These are phyloP conservation scores for Erodium chrysanthum DNA, from an alignment of 441 rosid genomes.

Conservation along the genomic window DNA sequence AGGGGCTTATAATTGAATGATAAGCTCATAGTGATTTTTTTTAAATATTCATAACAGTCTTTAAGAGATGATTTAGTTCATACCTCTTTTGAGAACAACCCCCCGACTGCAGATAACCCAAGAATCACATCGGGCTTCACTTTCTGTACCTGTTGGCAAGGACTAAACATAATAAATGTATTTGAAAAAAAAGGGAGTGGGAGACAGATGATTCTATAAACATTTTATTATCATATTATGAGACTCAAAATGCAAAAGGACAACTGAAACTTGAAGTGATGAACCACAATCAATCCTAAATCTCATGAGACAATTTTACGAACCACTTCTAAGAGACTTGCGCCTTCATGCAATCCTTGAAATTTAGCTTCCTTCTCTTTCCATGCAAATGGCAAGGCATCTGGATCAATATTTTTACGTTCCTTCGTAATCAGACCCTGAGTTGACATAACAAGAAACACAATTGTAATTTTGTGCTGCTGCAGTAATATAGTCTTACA, in stretches of 20 bases:
- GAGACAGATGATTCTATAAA: background rate
- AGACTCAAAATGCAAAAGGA: background rate
- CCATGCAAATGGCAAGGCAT: slow-evolving; percentile 81
- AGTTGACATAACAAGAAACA: slow-evolving; percentile 18
- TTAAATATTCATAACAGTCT: background rate
- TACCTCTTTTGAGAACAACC: slow-evolving; percentile 96
- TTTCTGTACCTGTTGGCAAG: slow-evolving; percentile 55
- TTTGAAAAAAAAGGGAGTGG: background rate
- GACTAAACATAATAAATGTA: background rate
- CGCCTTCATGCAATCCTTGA: slow-evolving; percentile 85
- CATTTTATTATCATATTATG: background rate
- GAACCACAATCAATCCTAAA: background rate
- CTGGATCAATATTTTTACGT: slow-evolving; percentile 65
- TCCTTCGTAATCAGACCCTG: slow-evolving; percentile 92
- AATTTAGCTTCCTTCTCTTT: slow-evolving; percentile 67
- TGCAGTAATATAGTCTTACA: background rate
- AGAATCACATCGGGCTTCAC: slow-evolving; percentile 98
- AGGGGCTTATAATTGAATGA: background rate
- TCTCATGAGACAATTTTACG: slow-evolving; percentile 25
- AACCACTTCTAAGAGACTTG: slow-evolving; percentile 92
- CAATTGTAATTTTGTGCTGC: background rate
- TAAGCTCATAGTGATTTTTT: background rate
- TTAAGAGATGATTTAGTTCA: slow-evolving; percentile 7
- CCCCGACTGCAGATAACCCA: slow-evolving; percentile 98
- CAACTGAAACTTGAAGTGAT: background rate